Conservation (phyloP, 305 asterid species). For the Fraxinus xanthoxyloides region DNA sequence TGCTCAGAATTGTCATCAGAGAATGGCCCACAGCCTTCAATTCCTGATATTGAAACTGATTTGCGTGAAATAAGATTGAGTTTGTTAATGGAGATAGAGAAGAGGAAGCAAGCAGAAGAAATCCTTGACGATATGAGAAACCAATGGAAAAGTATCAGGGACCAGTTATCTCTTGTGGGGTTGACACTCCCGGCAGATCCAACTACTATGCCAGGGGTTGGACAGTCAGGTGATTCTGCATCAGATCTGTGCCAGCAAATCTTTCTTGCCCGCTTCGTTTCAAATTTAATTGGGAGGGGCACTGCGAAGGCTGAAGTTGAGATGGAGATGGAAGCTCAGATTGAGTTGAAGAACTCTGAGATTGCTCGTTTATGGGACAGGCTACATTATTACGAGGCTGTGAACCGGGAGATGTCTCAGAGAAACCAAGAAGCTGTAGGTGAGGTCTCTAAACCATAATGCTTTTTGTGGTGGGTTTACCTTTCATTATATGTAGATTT, state of each 20-base stretch:
- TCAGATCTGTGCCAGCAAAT: slow-evolving; percentile 62
- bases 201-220: slow-evolving; percentile 38
- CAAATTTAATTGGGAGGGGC: slow-evolving; percentile 84
- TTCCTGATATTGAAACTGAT: slow-evolving; percentile 65
- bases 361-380: slow-evolving; percentile 78
- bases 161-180: slow-evolving; percentile 61
- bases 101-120: slow-evolving; percentile 87
- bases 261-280: slow-evolving; percentile 56
- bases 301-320: slow-evolving; percentile 79
- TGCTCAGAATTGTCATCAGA: slow-evolving; percentile 81
- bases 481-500: neutral
- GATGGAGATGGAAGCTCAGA: slow-evolving; percentile 74
- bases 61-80: slow-evolving; percentile 61
- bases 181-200: slow-evolving; percentile 60
- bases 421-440: slow-evolving; percentile 92
- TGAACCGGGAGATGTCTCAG: slow-evolving; percentile 88
- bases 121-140: slow-evolving; percentile 43
- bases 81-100: slow-evolving; percentile 80
- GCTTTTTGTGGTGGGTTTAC: neutral
- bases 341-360: slow-evolving; percentile 70
- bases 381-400: slow-evolving; percentile 80
- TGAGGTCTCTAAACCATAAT: slow-evolving; percentile 34
- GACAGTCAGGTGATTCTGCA: slow-evolving; percentile 48
- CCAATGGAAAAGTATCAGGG: slow-evolving; percentile 65
- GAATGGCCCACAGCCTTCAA: slow-evolving; percentile 44